Percentiles rank a stretch among this genome's conserved stretches.
Conservation (phyloP, 75 land plant species). For the Azolla pinnata region DNA sequence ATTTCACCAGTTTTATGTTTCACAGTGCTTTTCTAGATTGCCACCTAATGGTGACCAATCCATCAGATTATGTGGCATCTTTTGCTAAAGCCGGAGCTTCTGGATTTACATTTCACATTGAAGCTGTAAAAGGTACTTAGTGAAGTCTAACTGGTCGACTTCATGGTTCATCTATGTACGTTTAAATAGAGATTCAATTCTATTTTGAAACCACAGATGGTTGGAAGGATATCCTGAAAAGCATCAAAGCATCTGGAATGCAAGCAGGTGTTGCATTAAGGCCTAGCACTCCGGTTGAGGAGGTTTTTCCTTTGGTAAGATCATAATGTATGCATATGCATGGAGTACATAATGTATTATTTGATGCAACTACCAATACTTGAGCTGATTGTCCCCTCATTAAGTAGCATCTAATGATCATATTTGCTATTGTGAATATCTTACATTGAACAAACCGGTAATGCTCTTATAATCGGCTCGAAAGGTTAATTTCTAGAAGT, state of each 20-base stretch:
- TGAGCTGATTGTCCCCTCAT: not conserved
- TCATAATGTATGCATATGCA: not conserved
- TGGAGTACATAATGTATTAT: not conserved
- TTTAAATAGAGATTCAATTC: not conserved
- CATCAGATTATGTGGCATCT: slow-evolving; percentile 81
- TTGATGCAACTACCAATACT: not conserved
- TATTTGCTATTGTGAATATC: too few relatives aligned
- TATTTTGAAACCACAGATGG: slow-evolving; percentile 30
- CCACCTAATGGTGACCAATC: slow-evolving; percentile 97
- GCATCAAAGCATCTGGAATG: slow-evolving; percentile 76
- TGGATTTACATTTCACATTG: slow-evolving; percentile 92
- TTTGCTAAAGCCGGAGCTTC: slow-evolving; percentile 94
- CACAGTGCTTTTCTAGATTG: slow-evolving; percentile 87
- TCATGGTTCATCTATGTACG: not conserved
- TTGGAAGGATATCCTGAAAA: slow-evolving; percentile 67
- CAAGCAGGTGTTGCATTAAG: slow-evolving; percentile 79
- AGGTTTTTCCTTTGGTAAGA: slow-evolving; percentile 76
- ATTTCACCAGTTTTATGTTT: not conserved
- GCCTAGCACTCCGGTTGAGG: slow-evolving; percentile 82
- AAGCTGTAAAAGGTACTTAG: slow-evolving; percentile 54
- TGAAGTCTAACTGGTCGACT: not conserved
- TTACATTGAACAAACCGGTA: too few relatives aligned
- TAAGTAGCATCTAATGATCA: not conserved
- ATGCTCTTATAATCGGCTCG: not conserved
- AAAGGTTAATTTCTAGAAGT: not conserved